Conservation (phyloP, 2,329 filamentous ascomycete genomes). For the Claviceps spartinae region DNA sequence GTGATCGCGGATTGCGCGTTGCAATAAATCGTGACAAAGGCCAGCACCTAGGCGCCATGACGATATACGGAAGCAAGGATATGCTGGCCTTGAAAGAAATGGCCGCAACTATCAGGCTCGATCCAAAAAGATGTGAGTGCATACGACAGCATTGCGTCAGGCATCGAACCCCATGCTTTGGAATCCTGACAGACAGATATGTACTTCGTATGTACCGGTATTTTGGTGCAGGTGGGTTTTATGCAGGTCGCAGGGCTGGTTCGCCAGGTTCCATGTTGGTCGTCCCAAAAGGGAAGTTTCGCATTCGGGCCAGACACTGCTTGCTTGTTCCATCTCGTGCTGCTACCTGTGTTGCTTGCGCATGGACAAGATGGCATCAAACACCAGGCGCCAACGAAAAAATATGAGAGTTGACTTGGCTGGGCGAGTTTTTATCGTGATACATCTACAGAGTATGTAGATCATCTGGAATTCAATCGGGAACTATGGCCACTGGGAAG, state of each 20-base stretch:
- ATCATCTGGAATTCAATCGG: background rate
- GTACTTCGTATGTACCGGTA: too few relatives aligned
- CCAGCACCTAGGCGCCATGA: too few relatives aligned
- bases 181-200: background rate
- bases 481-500: background rate
- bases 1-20: too few relatives aligned
- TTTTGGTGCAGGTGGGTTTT: background rate
- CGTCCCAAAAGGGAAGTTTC: background rate
- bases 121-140: background rate
- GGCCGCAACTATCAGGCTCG: background rate
- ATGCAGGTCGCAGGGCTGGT: constrained; percentile 1
- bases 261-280: background rate
- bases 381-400: too few relatives aligned
- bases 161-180: background rate
- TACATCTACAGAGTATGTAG: background rate
- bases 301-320: background rate
- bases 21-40: too few relatives aligned
- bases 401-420: too few relatives aligned
- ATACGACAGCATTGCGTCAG: background rate
- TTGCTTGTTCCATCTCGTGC: background rate
- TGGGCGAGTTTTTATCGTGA: too few relatives aligned
- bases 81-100: background rate
- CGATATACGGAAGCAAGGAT: too few relatives aligned
- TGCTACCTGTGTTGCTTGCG: background rate
- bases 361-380: too few relatives aligned